Percentiles rank a stretch among this genome's conserved stretches.
Evolutionary conservation across 257 asterid genomes (phyloP).

Genomic region (Leptodermis oblonga): DNA sequence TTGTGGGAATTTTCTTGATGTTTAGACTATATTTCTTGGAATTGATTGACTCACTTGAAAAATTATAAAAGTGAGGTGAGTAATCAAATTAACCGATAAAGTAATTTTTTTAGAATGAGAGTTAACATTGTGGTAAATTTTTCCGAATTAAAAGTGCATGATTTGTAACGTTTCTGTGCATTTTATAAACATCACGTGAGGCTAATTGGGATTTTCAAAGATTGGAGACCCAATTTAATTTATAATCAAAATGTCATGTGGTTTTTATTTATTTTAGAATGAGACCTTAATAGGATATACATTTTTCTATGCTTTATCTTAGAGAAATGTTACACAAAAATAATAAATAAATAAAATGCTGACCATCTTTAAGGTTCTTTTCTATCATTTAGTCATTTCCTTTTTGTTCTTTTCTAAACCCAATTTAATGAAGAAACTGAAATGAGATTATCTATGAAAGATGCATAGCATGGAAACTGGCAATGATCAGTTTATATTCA

Average conservation of each 20-base stretch:
- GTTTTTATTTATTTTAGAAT: not conserved
- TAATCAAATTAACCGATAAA: too few species aligned
- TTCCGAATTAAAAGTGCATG: slow-evolving; percentile 6
- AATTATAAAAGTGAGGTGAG: too few species aligned
- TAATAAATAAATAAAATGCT: too few species aligned
- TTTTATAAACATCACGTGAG: slow-evolving; percentile 4
- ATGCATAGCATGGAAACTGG: not conserved
- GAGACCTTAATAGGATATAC: not conserved
- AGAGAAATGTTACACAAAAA: too few species aligned
- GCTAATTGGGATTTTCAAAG: slow-evolving; percentile 4
- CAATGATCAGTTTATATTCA: not conserved
- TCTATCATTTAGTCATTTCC: not conserved
- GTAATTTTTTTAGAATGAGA: too few species aligned
- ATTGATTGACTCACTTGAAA: too few species aligned
- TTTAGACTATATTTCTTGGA: too few species aligned
- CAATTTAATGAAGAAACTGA: too few species aligned
- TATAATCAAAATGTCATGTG: not conserved
- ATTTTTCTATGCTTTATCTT: not conserved
- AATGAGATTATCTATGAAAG: not conserved
- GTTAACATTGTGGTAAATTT: too few species aligned
- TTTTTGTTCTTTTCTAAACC: too few species aligned
- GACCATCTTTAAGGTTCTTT: too few species aligned
- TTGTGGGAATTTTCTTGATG: too few species aligned
- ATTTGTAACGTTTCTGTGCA: not conserved
- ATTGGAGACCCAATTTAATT: not conserved